These are phyloP conservation scores for Aegilops tauschii DNA, from an alignment of 176 grass and related monocot species.

Conservation along the genomic window DNA sequence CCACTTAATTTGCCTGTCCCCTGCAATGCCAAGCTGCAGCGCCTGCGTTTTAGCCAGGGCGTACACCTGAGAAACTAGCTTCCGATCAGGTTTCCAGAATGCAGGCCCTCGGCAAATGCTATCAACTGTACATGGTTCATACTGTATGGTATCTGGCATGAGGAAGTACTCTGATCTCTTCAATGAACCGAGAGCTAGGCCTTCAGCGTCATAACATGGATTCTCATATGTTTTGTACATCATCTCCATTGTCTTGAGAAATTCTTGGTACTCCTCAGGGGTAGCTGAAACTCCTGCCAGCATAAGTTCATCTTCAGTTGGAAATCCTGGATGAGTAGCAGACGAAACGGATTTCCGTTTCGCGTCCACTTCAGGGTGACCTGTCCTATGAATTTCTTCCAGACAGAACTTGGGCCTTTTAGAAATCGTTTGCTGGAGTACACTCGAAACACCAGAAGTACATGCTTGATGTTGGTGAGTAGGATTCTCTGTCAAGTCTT, in stretches of 20 bases:
- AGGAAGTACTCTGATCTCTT: background rate
- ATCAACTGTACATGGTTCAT: background rate
- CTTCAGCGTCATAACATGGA: background rate
- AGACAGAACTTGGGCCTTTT: background rate
- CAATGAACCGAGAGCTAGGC: background rate
- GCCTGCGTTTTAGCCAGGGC: background rate
- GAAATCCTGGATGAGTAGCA: background rate
- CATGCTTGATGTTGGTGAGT: background rate
- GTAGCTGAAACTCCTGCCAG: background rate
- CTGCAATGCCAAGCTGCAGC: background rate
- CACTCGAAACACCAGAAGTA: background rate
- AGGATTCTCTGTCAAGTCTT: background rate
- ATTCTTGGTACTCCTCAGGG: background rate
- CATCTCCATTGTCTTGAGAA: background rate
- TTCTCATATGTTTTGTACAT: background rate
- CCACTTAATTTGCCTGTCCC: background rate
- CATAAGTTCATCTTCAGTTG: background rate
- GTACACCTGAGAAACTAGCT: background rate
- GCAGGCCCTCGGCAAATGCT: background rate
- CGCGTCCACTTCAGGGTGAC: background rate
- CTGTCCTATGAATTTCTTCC: background rate
- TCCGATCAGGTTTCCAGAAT: background rate
- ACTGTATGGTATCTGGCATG: background rate
- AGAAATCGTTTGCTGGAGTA: background rate
- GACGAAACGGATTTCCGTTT: background rate